Base-by-base conservation (phyloP, 2,329 filamentous ascomycete species). In the Curvularia hawaiiensis region DNA sequence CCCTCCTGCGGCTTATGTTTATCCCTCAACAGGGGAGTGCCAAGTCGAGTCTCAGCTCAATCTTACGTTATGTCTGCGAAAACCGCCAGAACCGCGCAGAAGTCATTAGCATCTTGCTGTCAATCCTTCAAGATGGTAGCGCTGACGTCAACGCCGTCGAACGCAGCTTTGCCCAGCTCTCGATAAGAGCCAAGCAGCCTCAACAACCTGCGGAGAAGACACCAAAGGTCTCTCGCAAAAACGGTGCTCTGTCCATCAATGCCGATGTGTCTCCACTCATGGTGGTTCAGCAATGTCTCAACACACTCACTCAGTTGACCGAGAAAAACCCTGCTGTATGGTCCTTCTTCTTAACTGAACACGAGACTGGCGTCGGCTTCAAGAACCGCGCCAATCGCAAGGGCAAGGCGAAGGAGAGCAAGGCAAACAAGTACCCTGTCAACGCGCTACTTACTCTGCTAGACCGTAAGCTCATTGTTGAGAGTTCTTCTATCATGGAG, bases 1-100 rank as follows among this genome's bases (percentile, higher is more conserved):
- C 95, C n/a, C 81, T 99, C 33, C 83, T 99, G 43, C 91, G 96
- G n/a, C 84, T 99, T 10, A 97, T 99, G 94, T 99, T 99, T 75
- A 92, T 98, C 68, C 90, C 91, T 47, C 91, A 97, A 64, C 91
- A 94, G 63, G 91, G 91, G 22, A 95, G 91, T 60, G 89, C 95
- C 48, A 91, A 92, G 64, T 87, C 84, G 60, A 90, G 92, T 58
- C 83, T 99, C 52, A 94, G 95, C 73, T 88, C 89, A 54, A 91
- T 99, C 52, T 88, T 99, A 50, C 87, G 91, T 61, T 92, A 97
- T 65, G 89, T 98, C 26, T 98, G 92, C 72, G 90, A 97, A 77
- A 99, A 99, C 74, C 89, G 92, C n/a, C 92, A 97, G 72, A 99
- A 95, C 71, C 88, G 95, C 35, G 88, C 93, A 3, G 95, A 99